A percentile compares a stretch with the other conserved stretches of the same genome.
phyloP scores from a whole-genome alignment of 1,284 basidiomycete species.

The Heterobasidion parviporum region DNA sequence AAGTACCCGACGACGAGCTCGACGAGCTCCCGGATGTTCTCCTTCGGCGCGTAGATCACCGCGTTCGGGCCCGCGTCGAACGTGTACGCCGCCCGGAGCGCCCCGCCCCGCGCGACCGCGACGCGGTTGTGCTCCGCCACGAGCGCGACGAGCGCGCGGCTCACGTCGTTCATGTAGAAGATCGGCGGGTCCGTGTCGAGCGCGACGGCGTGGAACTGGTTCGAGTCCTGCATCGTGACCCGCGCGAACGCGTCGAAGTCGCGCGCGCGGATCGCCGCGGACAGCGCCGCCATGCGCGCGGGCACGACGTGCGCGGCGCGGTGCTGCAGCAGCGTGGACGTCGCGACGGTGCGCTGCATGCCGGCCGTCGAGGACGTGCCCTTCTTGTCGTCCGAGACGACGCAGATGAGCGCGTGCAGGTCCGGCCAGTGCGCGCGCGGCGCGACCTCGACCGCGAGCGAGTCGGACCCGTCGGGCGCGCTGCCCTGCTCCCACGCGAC shows the following conservation, averaged over 20 bases:
- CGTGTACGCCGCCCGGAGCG: constrained; percentile 89
- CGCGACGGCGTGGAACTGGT: constrained; percentile 97
- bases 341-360: constrained; percentile 98
- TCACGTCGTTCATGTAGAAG: constrained; percentile 99
- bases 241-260: too few relatives aligned
- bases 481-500: constrained; percentile 92
- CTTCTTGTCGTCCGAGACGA: constrained; percentile 96
- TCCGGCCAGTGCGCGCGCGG: constrained; percentile 88
- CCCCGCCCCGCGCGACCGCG: constrained; percentile 49
- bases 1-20: constrained; percentile 75
- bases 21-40: constrained; percentile 73
- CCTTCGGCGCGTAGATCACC: constrained; percentile 86
- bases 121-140: constrained; percentile 94
- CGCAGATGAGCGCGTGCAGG: constrained; percentile 95
- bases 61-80: constrained; percentile 99
- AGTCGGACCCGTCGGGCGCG: constrained; percentile 69
- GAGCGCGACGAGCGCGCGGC: constrained; percentile 75
- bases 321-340: constrained; percentile 82
- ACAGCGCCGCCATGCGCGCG: too few relatives aligned
- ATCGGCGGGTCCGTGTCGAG: constrained; percentile 97
- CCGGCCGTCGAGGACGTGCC: constrained; percentile 91
- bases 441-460: constrained; percentile 83
- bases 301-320: constrained; percentile 88
- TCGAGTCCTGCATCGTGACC: constrained; percentile 96
- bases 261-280: too few relatives aligned